These are phyloP conservation scores for Salicornia ramosissima DNA, from an alignment of 148 eudicot genomes.

Conservation along the genomic window DNA sequence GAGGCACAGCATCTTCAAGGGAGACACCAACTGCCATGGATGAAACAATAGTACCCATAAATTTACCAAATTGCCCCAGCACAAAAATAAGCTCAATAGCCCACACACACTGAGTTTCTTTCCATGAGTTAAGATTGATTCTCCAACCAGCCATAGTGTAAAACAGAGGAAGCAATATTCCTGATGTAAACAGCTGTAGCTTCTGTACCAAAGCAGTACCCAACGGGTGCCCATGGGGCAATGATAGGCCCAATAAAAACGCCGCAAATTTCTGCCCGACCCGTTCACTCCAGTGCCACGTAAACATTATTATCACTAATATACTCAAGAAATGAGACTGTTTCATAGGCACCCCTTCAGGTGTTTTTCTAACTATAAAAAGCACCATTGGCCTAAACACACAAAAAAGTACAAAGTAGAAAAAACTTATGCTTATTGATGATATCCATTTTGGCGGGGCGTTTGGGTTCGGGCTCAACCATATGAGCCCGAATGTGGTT, in stretches of 20 bases:
- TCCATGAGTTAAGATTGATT: conserved; percentile 14
- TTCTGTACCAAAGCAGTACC: conserved; percentile 35
- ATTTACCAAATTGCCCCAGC: conserved; percentile 27
- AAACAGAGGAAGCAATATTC: conserved; percentile 28
- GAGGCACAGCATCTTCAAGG: conserved; percentile 30
- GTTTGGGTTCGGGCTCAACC: not conserved
- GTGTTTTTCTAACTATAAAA: conserved; percentile 22
- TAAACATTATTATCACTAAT: conserved; percentile 24
- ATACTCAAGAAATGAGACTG: conserved; percentile 25
- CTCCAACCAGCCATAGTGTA: conserved; percentile 31
- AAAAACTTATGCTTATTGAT: not conserved
- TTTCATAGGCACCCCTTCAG: conserved; percentile 27
- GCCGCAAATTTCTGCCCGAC: conserved; percentile 29
- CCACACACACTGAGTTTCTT: conserved; percentile 17
- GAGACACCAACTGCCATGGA: conserved; percentile 21
- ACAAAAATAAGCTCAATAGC: conserved; percentile 30
- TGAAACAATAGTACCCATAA: conserved; percentile 27
- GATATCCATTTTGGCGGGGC: conserved; percentile 7
- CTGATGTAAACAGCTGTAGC: conserved; percentile 28
- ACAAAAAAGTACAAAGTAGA: conserved; percentile 24
- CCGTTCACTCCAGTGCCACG: conserved; percentile 27
- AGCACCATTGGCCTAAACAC: conserved; percentile 33
- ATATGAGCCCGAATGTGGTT: conserved; percentile 6
- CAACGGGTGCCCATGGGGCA: conserved; percentile 39
- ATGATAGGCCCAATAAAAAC: conserved; percentile 34